Evolutionary conservation across 371 early-diverging fungal genomes (phyloP).

Genomic region (Apophysomyces sp.): DNA sequence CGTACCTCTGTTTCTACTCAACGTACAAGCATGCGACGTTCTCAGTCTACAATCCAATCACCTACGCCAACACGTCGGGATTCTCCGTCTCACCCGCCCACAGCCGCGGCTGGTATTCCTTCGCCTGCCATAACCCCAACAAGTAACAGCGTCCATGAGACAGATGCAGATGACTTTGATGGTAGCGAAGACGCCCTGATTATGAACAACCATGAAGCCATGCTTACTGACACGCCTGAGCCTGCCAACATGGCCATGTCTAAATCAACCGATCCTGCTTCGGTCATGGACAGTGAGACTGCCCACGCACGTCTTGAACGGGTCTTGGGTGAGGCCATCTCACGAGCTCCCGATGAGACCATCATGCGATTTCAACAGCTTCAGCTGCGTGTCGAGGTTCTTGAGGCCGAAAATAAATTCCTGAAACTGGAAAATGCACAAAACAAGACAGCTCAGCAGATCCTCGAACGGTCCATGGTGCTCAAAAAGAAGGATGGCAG

Average conservation of each 20-base stretch:
- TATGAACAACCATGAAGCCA: conserved; percentile 28
- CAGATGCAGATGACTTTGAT: conserved; percentile 22
- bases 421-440: conserved; percentile 51
- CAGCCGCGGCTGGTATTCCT: conserved; percentile 21
- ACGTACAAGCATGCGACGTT: background rate
- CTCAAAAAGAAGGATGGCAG: conserved; percentile 23
- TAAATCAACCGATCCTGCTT: conserved; percentile 26
- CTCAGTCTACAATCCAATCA: conserved; percentile 1
- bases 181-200: conserved; percentile 25
- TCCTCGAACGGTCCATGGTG: conserved; percentile 35
- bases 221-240: conserved; percentile 37
- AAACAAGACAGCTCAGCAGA: conserved; percentile 35
- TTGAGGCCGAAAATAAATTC: conserved; percentile 54
- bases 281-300: background rate
- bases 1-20: conserved; percentile 10
- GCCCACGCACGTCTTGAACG: conserved; percentile 35
- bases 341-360: conserved; percentile 41
- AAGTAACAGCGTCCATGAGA: conserved; percentile 25
- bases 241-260: conserved; percentile 31
- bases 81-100: conserved; percentile 10
- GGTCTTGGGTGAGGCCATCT: conserved; percentile 35
- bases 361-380: conserved; percentile 50
- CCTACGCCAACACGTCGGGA: conserved; percentile 5
- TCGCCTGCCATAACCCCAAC: conserved; percentile 45
- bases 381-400: conserved; percentile 48